Evolutionary conservation across 495 filamentous ascomycete species (phyloP).

Genomic region (Pyrenopolyporus hunteri): DNA sequence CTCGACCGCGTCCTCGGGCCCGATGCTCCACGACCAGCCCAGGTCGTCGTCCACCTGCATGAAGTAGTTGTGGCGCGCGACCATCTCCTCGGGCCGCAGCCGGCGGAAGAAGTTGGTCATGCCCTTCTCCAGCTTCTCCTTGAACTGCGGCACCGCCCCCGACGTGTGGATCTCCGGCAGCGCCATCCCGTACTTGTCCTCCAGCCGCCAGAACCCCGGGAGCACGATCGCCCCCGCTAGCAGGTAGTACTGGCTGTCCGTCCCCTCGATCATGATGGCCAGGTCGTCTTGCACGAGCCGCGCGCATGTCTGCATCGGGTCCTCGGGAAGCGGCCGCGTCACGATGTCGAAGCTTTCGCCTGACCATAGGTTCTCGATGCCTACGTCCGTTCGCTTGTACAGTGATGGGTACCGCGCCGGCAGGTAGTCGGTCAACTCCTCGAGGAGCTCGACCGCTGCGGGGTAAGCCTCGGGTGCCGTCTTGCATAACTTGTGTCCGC

Average conservation of each 20-base stretch:
- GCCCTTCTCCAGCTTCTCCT: constrained; percentile 78
- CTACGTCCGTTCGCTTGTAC: constrained; percentile 66
- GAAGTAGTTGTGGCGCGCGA: constrained; percentile 72
- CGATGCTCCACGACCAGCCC: constrained; percentile 76
- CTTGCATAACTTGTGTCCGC: constrained; percentile 70
- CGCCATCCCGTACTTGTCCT: constrained; percentile 85
- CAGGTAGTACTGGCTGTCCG: constrained; percentile 84
- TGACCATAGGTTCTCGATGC: constrained; percentile 74
- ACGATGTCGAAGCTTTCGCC: constrained; percentile 75
- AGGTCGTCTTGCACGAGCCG: constrained; percentile 85
- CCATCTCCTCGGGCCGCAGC: constrained; percentile 67
- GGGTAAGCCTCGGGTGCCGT: constrained; percentile 79
- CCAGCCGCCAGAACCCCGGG: constrained; percentile 85
- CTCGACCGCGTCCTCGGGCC: constrained; percentile 65
- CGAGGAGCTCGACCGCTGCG: constrained; percentile 78
- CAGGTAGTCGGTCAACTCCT: constrained; percentile 77
- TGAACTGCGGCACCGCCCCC: constrained; percentile 79
- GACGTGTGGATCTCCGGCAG: constrained; percentile 83
- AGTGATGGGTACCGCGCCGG: constrained; percentile 80
- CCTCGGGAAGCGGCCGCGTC: constrained; percentile 71
- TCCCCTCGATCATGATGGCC: constrained; percentile 81
- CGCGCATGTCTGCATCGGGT: constrained; percentile 78
- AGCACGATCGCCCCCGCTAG: constrained; percentile 80
- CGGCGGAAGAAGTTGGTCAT: constrained; percentile 82
- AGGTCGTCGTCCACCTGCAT: constrained; percentile 77